A percentile compares a stretch with the other conserved stretches of the same genome.
Conservation (phyloP, 352 stramenopile species). For the Peronospora tabacina region DNA sequence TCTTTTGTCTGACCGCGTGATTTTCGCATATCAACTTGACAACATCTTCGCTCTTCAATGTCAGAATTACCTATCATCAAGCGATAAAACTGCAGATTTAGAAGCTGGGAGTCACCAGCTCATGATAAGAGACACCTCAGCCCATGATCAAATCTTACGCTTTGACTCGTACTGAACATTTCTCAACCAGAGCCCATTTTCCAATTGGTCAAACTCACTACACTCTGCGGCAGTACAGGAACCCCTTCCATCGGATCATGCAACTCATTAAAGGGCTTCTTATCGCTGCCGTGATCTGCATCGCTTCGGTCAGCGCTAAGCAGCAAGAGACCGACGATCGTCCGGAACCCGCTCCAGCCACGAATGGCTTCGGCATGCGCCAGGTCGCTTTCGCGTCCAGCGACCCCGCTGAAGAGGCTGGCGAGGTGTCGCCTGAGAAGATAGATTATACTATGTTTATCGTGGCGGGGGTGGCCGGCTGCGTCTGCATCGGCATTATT, state of each 20-base stretch:
- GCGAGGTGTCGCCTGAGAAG: conserved; percentile 9
- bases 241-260: conserved; percentile 8
- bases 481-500: conserved; percentile 42
- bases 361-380: conserved; percentile 32
- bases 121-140: neutral
- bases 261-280: conserved; percentile 27
- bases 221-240: neutral
- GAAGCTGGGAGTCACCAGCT: no score
- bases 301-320: conserved; percentile 12
- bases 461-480: conserved; percentile 28
- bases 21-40: no score
- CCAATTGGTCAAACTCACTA: neutral
- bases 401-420: conserved; percentile 14
- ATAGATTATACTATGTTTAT: conserved; percentile 10
- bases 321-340: conserved; percentile 8
- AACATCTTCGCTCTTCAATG: no score
- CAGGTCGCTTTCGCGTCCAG: conserved; percentile 35
- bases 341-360: neutral
- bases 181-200: neutral
- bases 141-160: conserved; percentile 1
- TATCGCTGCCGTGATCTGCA: conserved; percentile 19
- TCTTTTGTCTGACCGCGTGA: no score
- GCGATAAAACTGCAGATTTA: no score
- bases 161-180: neutral
- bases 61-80: no score